Evolutionary conservation across 2,329 filamentous ascomycete genomes (phyloP).

Genomic region (Fusarium luffae): DNA sequence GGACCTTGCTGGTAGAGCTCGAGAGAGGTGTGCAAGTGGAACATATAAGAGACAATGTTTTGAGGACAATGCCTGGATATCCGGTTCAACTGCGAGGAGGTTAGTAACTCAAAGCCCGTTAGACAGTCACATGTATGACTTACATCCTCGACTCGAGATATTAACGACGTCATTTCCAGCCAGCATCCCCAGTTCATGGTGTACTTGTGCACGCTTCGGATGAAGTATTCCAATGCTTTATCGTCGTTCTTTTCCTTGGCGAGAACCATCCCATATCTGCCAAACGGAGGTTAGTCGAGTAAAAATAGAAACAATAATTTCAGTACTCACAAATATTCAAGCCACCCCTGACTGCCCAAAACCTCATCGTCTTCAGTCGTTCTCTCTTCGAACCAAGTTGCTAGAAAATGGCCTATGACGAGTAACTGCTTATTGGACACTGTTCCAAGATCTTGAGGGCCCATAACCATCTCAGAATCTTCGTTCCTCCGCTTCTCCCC

Average conservation of each 20-base stretch:
- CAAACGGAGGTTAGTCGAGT: background rate
- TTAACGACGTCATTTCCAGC: conserved; percentile 87
- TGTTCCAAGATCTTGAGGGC: conserved; percentile 87
- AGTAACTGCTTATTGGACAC: conserved; percentile 87
- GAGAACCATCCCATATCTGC: conserved; percentile 85
- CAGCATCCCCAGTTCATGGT: conserved; percentile 98
- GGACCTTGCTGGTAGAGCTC: conserved; percentile 90
- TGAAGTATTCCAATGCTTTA: conserved; percentile 85
- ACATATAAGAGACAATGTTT: conserved; percentile 93
- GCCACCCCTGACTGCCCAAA: conserved; percentile 83
- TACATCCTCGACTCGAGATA: conserved; percentile 84
- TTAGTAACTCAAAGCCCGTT: conserved; percentile 42
- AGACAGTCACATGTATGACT: conserved; percentile 48
- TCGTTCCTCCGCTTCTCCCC: conserved; percentile 97
- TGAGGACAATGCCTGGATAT: conserved; percentile 80
- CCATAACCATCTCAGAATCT: conserved; percentile 96
- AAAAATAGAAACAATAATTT: background rate
- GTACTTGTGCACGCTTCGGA: conserved; percentile 87
- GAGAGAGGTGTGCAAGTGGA: conserved; percentile 89
- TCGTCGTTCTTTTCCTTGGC: conserved; percentile 91
- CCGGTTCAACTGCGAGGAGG: conserved; percentile 69
- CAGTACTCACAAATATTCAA: conserved; percentile 78
- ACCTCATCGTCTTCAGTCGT: conserved; percentile 68
- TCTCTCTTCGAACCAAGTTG: conserved; percentile 81
- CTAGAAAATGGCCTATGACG: conserved; percentile 77